Evolutionary conservation across 225 moss, liverwort and hornwort species (phyloP).

Genomic region (Bryoerythrophyllum caledonicum): DNA sequence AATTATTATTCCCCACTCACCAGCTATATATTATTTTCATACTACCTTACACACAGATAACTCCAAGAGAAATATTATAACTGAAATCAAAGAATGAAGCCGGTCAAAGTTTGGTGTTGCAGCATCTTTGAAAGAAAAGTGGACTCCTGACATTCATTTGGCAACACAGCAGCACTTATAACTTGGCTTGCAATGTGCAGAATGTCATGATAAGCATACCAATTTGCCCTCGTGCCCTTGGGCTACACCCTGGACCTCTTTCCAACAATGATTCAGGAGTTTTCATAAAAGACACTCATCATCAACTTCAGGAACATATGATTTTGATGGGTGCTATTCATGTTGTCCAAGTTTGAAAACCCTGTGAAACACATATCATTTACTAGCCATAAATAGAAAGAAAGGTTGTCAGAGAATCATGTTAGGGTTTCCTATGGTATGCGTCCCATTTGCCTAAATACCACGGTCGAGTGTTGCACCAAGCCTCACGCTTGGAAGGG

Average conservation of each 20-base stretch:
- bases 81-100: neutral
- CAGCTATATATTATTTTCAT: too few species aligned
- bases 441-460: too few species aligned
- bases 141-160: neutral
- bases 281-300: neutral
- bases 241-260: neutral
- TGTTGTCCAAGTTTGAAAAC: neutral
- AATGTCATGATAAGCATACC: slow-evolving; percentile 2
- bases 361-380: neutral
- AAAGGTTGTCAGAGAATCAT: neutral
- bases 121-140: neutral
- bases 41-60: too few species aligned
- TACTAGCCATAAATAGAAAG: neutral
- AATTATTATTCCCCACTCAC: too few species aligned
- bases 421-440: neutral
- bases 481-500: too few species aligned
- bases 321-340: neutral
- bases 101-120: neutral
- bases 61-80: too few species aligned
- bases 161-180: neutral
- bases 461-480: too few species aligned
- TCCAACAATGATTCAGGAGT: slow-evolving; percentile 34
- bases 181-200: neutral
- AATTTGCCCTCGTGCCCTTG: neutral
- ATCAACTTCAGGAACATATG: neutral